Conservation (phyloP, 2,329 filamentous ascomycete genomes). For the Sporothrix globosa region DNA sequence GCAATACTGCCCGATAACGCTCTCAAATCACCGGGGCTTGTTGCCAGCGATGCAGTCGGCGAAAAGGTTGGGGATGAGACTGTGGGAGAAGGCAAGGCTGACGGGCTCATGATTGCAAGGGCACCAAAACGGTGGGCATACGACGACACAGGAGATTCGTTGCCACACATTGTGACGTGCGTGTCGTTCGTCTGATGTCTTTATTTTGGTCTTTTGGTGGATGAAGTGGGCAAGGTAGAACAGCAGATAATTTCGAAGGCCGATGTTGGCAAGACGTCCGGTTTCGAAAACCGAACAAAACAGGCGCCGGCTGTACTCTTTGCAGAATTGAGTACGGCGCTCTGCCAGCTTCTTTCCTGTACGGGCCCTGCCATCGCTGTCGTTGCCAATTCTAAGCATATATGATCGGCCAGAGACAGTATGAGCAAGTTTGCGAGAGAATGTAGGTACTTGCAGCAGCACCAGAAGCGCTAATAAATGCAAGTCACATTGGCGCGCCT, state of each 20-base stretch:
- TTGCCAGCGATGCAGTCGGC: not conserved
- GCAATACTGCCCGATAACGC: constrained; percentile 32
- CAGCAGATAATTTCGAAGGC: not conserved
- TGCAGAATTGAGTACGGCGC: no score
- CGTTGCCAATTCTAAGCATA: no score
- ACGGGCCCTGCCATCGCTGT: not conserved
- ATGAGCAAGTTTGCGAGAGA: constrained; percentile 36
- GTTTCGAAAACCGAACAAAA: not conserved
- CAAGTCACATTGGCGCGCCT: constrained; percentile 18
- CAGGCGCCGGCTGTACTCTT: not conserved
- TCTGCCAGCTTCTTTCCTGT: no score
- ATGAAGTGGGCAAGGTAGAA: not conserved
- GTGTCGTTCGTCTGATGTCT: not conserved
- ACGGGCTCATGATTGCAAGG: constrained; percentile 33
- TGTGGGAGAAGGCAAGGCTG: not conserved
- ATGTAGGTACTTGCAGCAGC: constrained; percentile 20
- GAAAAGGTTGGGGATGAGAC: not conserved
- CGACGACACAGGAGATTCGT: constrained; percentile 28
- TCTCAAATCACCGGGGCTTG: not conserved
- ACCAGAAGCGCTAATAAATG: constrained; percentile 12
- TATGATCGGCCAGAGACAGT: constrained; percentile 29
- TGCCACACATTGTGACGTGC: constrained; percentile 33
- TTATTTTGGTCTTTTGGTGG: not conserved
- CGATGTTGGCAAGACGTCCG: not conserved
- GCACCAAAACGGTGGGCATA: constrained; percentile 34